These are phyloP conservation scores for Westerdykella sp. DNA, from an alignment of 2,329 filamentous ascomycete genomes.

Conservation along the genomic window DNA sequence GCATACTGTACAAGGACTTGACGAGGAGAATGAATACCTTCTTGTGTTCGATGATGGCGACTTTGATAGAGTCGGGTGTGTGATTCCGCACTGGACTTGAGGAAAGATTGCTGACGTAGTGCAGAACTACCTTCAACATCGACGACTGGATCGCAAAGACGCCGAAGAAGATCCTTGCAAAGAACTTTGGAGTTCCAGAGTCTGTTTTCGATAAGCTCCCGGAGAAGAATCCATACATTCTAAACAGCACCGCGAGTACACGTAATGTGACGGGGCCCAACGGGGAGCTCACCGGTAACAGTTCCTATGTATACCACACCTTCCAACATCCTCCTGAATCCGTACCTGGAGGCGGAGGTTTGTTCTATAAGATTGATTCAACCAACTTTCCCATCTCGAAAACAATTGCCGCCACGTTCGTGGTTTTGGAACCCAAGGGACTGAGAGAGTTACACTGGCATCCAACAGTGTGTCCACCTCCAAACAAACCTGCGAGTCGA, in stretches of 20 bases:
- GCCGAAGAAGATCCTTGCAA: conserved; percentile 57
- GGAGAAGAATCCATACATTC: conserved; percentile 55
- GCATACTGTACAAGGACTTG: no score
- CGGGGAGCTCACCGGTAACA: conserved; percentile 27
- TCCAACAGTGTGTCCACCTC: no score
- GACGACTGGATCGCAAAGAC: conserved; percentile 66
- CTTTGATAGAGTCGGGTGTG: conserved; percentile 57
- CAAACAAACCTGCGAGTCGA: no score
- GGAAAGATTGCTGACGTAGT: conserved; percentile 2
- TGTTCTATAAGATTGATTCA: no score
- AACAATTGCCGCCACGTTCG: no score
- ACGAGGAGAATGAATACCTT: conserved; percentile 45
- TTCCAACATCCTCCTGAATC: no score
- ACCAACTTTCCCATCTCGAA: no score
- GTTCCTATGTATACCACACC: no score
- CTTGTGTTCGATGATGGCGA: conserved; percentile 61
- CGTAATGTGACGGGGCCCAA: conserved; percentile 44
- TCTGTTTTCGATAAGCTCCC: conserved; percentile 56
- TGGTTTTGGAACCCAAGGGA: no score
- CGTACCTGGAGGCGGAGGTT: no score
- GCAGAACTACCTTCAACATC: conserved; percentile 61
- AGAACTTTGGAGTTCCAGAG: conserved; percentile 60
- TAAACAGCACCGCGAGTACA: conserved; percentile 50
- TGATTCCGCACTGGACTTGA: neutral
- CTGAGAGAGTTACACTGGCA: no score